A percentile compares a stretch with the other conserved stretches of the same genome.
Conservation (phyloP, 106 monocot genomes). For the Acorus calamus region DNA sequence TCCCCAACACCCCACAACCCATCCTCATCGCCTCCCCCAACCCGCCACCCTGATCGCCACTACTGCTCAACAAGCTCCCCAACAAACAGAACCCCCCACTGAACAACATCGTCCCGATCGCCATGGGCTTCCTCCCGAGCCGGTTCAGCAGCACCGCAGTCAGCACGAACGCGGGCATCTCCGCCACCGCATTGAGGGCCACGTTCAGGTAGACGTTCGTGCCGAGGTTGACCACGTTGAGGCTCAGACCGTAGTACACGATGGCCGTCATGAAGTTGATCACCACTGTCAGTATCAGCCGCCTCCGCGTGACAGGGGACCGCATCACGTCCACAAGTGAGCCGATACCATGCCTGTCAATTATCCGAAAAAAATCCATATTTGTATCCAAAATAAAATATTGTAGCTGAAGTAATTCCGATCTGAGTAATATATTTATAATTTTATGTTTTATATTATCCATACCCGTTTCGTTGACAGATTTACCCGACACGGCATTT, state of each 20-base stretch:
- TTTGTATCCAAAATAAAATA: too few species aligned
- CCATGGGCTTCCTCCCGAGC: conserved; percentile 54
- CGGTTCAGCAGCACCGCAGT: conserved; percentile 40
- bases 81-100: conserved; percentile 47
- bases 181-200: conserved; percentile 48
- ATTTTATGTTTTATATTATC: too few species aligned
- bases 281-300: conserved; percentile 38
- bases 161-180: conserved; percentile 63
- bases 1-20: conserved; percentile 66
- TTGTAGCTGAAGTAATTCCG: too few species aligned
- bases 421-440: too few species aligned
- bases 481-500: not conserved
- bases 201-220: conserved; percentile 74
- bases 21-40: conserved; percentile 17
- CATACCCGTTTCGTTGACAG: too few species aligned
- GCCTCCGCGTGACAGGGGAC: conserved; percentile 33
- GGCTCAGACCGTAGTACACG: conserved; percentile 83
- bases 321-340: conserved; percentile 52
- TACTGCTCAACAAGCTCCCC: conserved; percentile 16
- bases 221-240: conserved; percentile 83
- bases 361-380: too few species aligned
- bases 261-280: conserved; percentile 61
- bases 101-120: conserved; percentile 53
- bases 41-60: not conserved
- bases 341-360: not conserved